These are phyloP conservation scores for Uronychia binucleata DNA, from an alignment of 73 alveolate genomes.

Conservation along the genomic window DNA sequence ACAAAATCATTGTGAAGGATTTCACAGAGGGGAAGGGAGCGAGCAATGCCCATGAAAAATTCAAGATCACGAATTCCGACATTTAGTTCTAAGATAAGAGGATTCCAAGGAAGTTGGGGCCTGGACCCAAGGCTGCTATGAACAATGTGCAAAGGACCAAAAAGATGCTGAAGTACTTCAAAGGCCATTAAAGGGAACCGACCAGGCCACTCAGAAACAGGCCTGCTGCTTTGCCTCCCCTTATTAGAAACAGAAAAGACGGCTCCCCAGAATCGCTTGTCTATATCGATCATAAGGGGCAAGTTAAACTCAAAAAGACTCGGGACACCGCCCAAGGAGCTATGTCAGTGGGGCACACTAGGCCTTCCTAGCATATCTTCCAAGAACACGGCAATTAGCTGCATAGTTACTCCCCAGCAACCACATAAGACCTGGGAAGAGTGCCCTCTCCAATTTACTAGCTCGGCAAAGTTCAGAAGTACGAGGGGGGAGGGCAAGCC, in stretches of 20 bases:
- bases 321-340: not conserved
- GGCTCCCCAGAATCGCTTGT: conserved; percentile 1
- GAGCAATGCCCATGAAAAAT: not conserved
- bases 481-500: too few species aligned
- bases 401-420: not conserved
- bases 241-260: not conserved
- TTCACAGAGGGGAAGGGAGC: not conserved
- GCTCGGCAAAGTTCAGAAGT: too few species aligned
- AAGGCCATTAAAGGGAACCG: not conserved
- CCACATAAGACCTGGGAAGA: not conserved
- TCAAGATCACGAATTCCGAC: not conserved
- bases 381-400: too few species aligned
- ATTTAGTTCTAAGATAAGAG: not conserved
- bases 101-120: not conserved
- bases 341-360: not conserved
- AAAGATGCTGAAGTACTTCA: not conserved
- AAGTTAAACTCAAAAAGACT: not conserved
- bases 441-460: not conserved
- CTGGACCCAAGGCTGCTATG: not conserved
- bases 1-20: not conserved
- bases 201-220: not conserved
- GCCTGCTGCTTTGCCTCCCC: not conserved
- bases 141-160: not conserved
- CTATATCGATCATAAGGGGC: not conserved
- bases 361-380: not conserved